Conservation (phyloP, 352 stramenopile species). For the Globisporangium heterothallicum region DNA sequence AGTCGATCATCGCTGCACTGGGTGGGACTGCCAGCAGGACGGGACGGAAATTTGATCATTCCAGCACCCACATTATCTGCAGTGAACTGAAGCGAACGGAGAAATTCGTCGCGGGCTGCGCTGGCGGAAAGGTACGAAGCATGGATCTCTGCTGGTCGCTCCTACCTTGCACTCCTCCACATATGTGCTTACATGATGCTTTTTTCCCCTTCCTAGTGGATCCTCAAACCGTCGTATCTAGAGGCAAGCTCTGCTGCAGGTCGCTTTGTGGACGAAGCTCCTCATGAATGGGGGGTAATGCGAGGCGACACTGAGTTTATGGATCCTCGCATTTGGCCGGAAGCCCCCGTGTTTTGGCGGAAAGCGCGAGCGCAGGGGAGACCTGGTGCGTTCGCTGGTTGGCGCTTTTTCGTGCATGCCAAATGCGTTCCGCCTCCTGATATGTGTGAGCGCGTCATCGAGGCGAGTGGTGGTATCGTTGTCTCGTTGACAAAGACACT, state of each 20-base stretch:
- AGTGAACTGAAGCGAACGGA: slow-evolving; percentile 84
- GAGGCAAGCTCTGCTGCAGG: slow-evolving; percentile 50
- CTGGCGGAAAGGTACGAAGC: slow-evolving; percentile 61
- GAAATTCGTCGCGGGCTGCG: slow-evolving; percentile 82
- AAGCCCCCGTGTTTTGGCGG: slow-evolving; percentile 58
- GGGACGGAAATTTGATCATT: slow-evolving; percentile 58
- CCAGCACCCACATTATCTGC: slow-evolving; percentile 83
- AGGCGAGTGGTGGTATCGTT: slow-evolving; percentile 47
- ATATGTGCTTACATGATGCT: slow-evolving; percentile 4
- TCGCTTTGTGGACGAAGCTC: slow-evolving; percentile 66
- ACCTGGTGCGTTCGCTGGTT: slow-evolving; percentile 57
- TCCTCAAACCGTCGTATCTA: slow-evolving; percentile 80
- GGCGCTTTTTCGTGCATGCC: slow-evolving; percentile 69
- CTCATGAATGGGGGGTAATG: slow-evolving; percentile 66
- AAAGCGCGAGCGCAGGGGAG: slow-evolving; percentile 36
- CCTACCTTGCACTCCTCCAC: background rate
- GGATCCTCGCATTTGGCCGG: slow-evolving; percentile 71
- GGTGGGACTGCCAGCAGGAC: slow-evolving; percentile 60
- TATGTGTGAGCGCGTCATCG: slow-evolving; percentile 78
- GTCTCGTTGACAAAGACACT: slow-evolving; percentile 52
- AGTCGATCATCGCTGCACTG: slow-evolving; percentile 66
- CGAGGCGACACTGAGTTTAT: slow-evolving; percentile 54
- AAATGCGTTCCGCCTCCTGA: slow-evolving; percentile 67
- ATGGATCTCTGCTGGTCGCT: background rate
- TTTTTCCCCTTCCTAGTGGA: slow-evolving; percentile 69